A percentile compares a stretch with the other conserved stretches of the same genome.
phyloP scores from a whole-genome alignment of 345 rosid species.

The Citrus mangshanensis region DNA sequence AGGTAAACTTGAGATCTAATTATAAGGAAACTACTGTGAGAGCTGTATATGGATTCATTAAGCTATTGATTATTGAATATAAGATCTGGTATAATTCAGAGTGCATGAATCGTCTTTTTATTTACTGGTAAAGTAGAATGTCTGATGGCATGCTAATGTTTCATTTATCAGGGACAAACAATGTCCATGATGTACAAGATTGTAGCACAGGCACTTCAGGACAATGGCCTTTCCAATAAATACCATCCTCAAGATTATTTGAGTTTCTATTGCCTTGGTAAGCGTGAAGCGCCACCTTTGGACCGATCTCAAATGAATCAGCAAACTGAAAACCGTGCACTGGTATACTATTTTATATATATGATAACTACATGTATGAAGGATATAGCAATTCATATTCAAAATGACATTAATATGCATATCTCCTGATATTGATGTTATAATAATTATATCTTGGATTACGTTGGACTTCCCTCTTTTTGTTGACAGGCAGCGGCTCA shows the following conservation, averaged over 20 bases:
- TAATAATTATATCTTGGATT: neutral
- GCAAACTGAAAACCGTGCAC: constrained; percentile 37
- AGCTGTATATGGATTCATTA: neutral
- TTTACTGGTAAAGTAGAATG: neutral
- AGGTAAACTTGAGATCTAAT: constrained; percentile 31
- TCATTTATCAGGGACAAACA: constrained; percentile 51
- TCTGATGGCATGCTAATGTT: neutral
- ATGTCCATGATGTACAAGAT: constrained; percentile 68
- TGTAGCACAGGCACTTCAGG: constrained; percentile 43
- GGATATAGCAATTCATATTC: neutral
- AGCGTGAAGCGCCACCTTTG: constrained; percentile 38
- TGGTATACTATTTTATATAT: constrained; percentile 29
- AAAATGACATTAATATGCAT: neutral
- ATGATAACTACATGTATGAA: neutral
- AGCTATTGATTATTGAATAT: no score
- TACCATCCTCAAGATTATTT: constrained; percentile 56
- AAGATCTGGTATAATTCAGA: no score
- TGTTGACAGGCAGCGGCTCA: constrained; percentile 40
- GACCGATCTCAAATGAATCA: constrained; percentile 15
- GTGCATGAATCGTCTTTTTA: neutral
- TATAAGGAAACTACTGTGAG: neutral
- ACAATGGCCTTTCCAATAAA: constrained; percentile 36
- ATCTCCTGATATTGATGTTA: neutral
- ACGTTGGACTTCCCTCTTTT: neutral
- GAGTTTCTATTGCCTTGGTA: constrained; percentile 75